Evolutionary conservation across 805 yeast genomes (phyloP).

Genomic region (Candida krabiensis): DNA sequence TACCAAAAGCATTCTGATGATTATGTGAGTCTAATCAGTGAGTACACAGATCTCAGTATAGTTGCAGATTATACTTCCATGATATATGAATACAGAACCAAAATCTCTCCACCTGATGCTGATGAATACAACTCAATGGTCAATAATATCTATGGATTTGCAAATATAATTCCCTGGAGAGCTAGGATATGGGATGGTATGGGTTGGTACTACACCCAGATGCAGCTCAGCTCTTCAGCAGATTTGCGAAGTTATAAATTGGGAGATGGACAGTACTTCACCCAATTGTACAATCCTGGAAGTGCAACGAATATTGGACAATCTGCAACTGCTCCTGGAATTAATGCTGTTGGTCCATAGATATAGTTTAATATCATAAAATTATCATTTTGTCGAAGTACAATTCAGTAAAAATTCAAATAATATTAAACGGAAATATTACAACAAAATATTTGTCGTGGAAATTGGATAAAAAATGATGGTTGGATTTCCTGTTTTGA

Average conservation of each 20-base stretch:
- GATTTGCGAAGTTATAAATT: conserved; percentile 1
- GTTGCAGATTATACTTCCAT: conserved; percentile 11
- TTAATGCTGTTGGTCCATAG: too few relatives aligned
- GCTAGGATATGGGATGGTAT: conserved; percentile 15
- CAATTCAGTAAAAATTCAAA: too few relatives aligned
- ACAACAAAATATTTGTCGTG: too few relatives aligned
- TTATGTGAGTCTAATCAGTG: conserved; percentile 6
- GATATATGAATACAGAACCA: conserved; percentile 8
- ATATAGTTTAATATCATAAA: too few relatives aligned
- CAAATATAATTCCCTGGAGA: conserved; percentile 15
- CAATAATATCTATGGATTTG: conserved; percentile 9
- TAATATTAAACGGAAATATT: too few relatives aligned
- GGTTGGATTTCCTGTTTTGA: too few relatives aligned
- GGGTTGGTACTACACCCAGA: conserved; percentile 18
- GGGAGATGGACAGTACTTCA: conserved; percentile 15
- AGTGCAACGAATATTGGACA: background rate
- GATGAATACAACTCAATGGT: conserved; percentile 9
- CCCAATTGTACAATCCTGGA: conserved; percentile 13
- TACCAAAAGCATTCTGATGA: conserved; percentile 7
- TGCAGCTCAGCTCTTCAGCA: conserved; percentile 3
- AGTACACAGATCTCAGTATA: conserved; percentile 5
- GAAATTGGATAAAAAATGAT: too few relatives aligned
- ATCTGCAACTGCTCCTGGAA: background rate
- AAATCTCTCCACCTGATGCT: conserved; percentile 3
- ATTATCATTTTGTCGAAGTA: too few relatives aligned